Evolutionary conservation across 2,329 filamentous ascomycete species (phyloP).

Genomic region (Pochonia chlamydosporia): DNA sequence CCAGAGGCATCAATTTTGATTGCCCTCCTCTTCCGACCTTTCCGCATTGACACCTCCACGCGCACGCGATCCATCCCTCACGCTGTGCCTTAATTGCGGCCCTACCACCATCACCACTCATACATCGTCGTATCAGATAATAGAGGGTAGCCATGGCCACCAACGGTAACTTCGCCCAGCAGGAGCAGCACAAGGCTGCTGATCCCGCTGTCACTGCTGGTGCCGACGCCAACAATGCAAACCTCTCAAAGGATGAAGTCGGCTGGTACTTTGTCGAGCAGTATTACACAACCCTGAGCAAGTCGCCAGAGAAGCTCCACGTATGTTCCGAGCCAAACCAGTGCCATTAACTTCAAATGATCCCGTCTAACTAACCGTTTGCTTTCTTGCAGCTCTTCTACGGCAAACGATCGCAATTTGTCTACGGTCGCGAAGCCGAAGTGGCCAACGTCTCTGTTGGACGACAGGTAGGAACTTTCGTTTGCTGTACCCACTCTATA

Average conservation of each 20-base stretch:
- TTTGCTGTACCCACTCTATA: background rate
- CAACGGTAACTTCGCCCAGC: conserved; percentile 47
- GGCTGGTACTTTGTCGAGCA: conserved; percentile 99
- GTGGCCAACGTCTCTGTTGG: conserved; percentile 81
- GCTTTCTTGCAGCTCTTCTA: conserved; percentile 67
- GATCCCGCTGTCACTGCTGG: conserved; percentile 33
- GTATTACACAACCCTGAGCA: conserved; percentile 97
- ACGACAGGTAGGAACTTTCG: conserved; percentile 56
- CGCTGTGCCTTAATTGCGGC: background rate
- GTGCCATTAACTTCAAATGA: background rate
- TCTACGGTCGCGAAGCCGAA: conserved; percentile 87
- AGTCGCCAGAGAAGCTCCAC: conserved; percentile 87
- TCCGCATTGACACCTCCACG: background rate
- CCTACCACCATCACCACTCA: conserved; percentile 10
- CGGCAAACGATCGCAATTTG: conserved; percentile 90
- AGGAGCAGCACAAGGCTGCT: conserved; percentile 35
- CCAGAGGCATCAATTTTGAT: conserved; percentile 1
- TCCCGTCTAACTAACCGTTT: background rate
- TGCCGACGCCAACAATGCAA: conserved; percentile 32
- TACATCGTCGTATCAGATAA: conserved; percentile 8
- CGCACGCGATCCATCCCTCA: conserved; percentile 1
- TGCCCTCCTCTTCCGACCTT: background rate
- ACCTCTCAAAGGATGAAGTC: conserved; percentile 81
- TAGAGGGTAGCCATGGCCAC: conserved; percentile 42
- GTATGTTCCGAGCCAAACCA: conserved; percentile 35